These are phyloP conservation scores for Fusarium globosum DNA, from an alignment of 2,329 filamentous ascomycete genomes.

Conservation along the genomic window DNA sequence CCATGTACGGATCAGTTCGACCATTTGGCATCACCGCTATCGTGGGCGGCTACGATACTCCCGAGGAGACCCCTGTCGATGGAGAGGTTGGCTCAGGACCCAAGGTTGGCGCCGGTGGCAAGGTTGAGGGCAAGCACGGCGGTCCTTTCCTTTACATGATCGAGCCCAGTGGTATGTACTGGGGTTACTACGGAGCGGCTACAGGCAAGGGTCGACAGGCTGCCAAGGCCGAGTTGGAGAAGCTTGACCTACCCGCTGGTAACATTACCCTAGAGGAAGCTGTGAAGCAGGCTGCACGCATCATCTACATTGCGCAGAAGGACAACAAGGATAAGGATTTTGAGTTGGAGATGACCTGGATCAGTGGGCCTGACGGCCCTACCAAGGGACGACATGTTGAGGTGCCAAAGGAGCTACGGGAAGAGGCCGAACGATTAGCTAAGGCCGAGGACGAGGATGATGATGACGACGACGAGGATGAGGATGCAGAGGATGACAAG, in stretches of 20 bases:
- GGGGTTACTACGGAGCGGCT: conserved; percentile 98
- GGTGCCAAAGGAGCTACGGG: conserved; percentile 88
- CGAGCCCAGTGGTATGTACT: conserved; percentile 95
- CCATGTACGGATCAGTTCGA: conserved; percentile 94
- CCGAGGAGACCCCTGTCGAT: conserved; percentile 85
- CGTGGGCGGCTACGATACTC: conserved; percentile 91
- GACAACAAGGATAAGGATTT: conserved; percentile 99
- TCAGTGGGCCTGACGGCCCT: conserved; percentile 84
- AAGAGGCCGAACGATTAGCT: conserved; percentile 92
- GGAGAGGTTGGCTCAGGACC: conserved; percentile 90
- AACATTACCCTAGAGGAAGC: conserved; percentile 84
- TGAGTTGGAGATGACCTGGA: conserved; percentile 99
- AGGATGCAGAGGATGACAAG: conserved; percentile 74
- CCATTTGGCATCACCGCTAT: conserved; percentile 98
- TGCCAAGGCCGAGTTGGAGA: conserved; percentile 98
- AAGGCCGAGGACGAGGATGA: conserved; percentile 90
- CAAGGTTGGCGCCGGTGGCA: conserved; percentile 82
- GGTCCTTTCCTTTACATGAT: conserved; percentile 99
- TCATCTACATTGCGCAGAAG: conserved; percentile 97
- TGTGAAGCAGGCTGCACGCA: conserved; percentile 94
- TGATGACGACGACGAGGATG: conserved; percentile 78
- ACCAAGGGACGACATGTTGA: conserved; percentile 94
- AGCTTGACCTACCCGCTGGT: conserved; percentile 85
- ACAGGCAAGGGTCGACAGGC: conserved; percentile 97
- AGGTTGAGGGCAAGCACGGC: conserved; percentile 78